Evolutionary conservation across 345 rosid genomes (phyloP), one percentile per base, ranked within the genome.

Genomic region (Toxicodendron radicans): DNA sequence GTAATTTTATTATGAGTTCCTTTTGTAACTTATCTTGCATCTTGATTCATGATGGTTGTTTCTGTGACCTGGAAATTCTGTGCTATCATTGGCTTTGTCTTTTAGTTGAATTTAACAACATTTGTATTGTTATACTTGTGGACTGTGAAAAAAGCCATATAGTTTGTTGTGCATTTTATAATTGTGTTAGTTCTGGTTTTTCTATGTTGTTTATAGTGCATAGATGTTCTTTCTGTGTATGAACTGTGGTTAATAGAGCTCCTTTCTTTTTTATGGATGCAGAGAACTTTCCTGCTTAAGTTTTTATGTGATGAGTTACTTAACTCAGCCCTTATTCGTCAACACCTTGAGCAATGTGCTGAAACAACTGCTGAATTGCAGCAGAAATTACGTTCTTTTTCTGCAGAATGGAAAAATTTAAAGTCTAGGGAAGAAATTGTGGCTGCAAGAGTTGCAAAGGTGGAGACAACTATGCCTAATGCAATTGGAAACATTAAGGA

Each of bases 251-350:
- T 74, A 57, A 58, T 54, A 58, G 68, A 32, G 35, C 38, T 71
- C 2, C 38, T 43, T 49, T 61, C 70, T 10, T 72, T 71, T 7
- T 73, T 82, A 71, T 79, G 69, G 68, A 58, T 89, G 90, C 97
- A 93, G 99, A 92, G 94, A 80, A 81, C 81, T 76, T 80, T 82
- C 86, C 83, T 95, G 76, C 89, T 93, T 49, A 93, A 90, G 88
- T 84, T 90, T 81, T 83, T 95, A 59, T 87, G 98, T 75, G 99
- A 93, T 82, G 99, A 93, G 77, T 83, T 95, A 68, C 97, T 95
- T 51, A 90, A 82, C 82, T 80, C 99, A 64, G 80, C 93, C 70
- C 85, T 90, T 68, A 80, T 93, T 72, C 97, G 81, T 78, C 99
- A 91, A 81, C 96, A 93, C 87, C 93, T 95, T 21, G 99, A 95